phyloP scores from a whole-genome alignment of 495 filamentous ascomycete genomes.

The Penicillium dipodomyicola region DNA sequence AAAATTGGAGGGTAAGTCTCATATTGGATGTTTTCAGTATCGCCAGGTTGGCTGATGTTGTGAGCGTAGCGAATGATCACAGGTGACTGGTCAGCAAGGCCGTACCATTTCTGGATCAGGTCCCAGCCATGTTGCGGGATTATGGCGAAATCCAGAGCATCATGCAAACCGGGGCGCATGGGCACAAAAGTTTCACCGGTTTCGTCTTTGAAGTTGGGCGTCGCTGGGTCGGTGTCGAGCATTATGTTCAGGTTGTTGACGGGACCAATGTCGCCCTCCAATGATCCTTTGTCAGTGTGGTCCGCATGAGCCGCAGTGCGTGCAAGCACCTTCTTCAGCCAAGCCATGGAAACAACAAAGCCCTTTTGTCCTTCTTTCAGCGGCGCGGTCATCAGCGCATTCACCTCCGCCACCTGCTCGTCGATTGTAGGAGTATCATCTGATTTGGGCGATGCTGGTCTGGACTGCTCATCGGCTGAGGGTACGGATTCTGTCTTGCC shows the following conservation, averaged over 20 bases:
- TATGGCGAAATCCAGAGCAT: constrained; percentile 69
- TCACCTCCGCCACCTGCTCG: constrained; percentile 72
- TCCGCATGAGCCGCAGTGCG: constrained; percentile 58
- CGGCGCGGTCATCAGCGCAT: constrained; percentile 49
- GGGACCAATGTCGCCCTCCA: constrained; percentile 68
- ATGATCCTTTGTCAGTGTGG: constrained; percentile 55
- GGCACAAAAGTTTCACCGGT: constrained; percentile 65
- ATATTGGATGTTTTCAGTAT: constrained; percentile 66
- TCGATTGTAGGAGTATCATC: constrained; percentile 59
- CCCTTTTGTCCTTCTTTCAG: constrained; percentile 68
- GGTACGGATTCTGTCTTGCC: constrained; percentile 30
- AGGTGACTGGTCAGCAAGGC: constrained; percentile 64
- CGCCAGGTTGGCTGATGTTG: constrained; percentile 62
- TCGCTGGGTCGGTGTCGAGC: constrained; percentile 42
- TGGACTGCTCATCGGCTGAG: constrained; percentile 16
- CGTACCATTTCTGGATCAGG: constrained; percentile 77
- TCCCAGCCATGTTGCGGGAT: constrained; percentile 80
- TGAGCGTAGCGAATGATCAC: constrained; percentile 74
- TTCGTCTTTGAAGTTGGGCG: constrained; percentile 48
- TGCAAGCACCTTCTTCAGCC: constrained; percentile 73
- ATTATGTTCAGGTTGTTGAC: constrained; percentile 79
- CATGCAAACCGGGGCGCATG: constrained; percentile 65
- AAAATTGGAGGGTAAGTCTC: constrained; percentile 86
- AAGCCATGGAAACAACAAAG: constrained; percentile 74
- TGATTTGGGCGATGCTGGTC: constrained; percentile 15